phyloP scores from a whole-genome alignment of 345 rosid species.

The Hypericum perforatum region DNA sequence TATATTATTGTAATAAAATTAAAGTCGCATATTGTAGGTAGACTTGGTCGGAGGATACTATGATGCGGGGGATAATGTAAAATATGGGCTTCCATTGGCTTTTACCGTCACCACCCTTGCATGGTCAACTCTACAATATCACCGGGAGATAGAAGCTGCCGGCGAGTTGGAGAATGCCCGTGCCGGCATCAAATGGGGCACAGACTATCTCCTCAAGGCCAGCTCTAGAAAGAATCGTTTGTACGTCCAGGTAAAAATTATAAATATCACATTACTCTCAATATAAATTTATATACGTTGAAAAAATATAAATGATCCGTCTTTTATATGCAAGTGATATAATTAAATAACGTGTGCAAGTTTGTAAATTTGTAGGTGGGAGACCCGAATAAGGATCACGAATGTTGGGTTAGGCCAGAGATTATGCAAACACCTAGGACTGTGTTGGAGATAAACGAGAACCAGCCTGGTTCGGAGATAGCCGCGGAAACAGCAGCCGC shows the following conservation, averaged over 20 bases:
- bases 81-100: constrained; percentile 87
- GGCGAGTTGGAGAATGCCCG: constrained; percentile 44
- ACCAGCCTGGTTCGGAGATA: constrained; percentile 62
- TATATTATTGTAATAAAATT: neutral
- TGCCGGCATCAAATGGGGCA: constrained; percentile 78
- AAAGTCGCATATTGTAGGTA: constrained; percentile 22
- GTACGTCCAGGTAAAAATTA: constrained; percentile 57
- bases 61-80: constrained; percentile 88
- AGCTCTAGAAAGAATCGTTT: constrained; percentile 28
- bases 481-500: constrained; percentile 85
- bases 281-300: neutral
- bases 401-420: constrained; percentile 80
- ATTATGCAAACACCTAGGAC: constrained; percentile 70
- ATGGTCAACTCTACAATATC: constrained; percentile 52
- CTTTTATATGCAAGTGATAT: too few relatives aligned
- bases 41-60: constrained; percentile 83
- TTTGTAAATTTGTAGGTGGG: constrained; percentile 49
- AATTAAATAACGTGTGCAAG: too few relatives aligned
- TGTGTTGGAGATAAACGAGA: constrained; percentile 42
- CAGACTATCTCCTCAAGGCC: constrained; percentile 77
- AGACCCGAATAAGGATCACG: constrained; percentile 62
- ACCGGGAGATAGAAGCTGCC: constrained; percentile 32
- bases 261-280: neutral
- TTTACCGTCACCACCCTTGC: constrained; percentile 75
- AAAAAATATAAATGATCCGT: too few relatives aligned